These are phyloP conservation scores for Albophoma yamanashiensis DNA, from an alignment of 2,329 filamentous ascomycete species.

Conservation along the genomic window DNA sequence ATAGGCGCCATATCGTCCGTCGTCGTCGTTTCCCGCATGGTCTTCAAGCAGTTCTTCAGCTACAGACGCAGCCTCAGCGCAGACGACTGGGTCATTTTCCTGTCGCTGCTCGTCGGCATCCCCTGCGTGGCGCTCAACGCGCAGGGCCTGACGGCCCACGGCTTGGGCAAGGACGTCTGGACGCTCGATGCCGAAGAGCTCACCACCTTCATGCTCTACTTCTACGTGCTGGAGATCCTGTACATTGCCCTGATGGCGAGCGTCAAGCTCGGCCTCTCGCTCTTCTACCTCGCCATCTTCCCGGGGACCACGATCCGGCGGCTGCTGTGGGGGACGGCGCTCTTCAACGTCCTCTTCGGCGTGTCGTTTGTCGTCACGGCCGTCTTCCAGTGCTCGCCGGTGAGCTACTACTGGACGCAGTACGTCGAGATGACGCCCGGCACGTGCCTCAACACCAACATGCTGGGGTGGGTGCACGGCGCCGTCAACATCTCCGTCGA, in stretches of 20 bases:
- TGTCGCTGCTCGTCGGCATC: background rate
- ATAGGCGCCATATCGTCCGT: background rate
- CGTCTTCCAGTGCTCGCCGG: background rate
- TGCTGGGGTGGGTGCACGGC: background rate
- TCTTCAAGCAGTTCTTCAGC: background rate
- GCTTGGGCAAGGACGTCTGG: background rate
- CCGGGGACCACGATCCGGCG: background rate
- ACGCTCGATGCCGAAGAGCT: background rate
- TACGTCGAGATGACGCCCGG: background rate
- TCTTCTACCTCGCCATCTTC: background rate
- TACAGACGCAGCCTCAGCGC: background rate
- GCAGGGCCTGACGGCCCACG: background rate
- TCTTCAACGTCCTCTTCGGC: background rate
- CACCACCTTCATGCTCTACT: background rate
- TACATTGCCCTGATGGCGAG: background rate
- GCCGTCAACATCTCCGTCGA: constrained; percentile 1
- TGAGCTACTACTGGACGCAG: constrained; percentile 1
- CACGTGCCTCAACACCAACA: background rate
- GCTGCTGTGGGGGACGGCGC: background rate
- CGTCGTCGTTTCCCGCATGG: background rate
- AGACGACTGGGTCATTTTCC: background rate
- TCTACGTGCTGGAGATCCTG: background rate
- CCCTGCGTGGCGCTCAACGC: background rate
- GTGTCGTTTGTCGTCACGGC: background rate
- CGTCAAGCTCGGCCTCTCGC: background rate